A percentile compares a stretch with the other conserved stretches of the same genome.
Conservation (phyloP, 2,329 filamentous ascomycete species). For the Achaetomium macrosporum region DNA sequence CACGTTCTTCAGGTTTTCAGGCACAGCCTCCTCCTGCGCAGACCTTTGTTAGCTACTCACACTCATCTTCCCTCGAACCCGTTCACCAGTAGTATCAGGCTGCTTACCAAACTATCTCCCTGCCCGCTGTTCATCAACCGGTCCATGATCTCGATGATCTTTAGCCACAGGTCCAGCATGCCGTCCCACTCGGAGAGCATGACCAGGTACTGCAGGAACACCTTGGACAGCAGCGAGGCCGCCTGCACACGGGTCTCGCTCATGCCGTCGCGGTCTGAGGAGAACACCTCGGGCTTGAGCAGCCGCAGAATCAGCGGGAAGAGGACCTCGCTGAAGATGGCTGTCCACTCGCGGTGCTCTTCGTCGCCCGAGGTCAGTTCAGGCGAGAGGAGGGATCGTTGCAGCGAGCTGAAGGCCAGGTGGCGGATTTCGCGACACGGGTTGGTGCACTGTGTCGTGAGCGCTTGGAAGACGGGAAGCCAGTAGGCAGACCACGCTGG, state of each 20-base stretch:
- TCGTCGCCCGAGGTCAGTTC: conserved; percentile 53
- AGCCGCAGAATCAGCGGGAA: conserved; percentile 85
- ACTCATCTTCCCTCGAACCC: background rate
- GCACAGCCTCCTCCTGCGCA: conserved; percentile 82
- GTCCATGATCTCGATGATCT: conserved; percentile 91
- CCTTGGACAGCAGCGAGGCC: conserved; percentile 86
- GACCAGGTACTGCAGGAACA: conserved; percentile 90
- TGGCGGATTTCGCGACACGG: conserved; percentile 90
- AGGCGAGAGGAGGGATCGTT: conserved; percentile 77
- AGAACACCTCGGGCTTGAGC: conserved; percentile 90
- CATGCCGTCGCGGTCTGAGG: conserved; percentile 87
- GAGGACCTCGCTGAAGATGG: conserved; percentile 88
- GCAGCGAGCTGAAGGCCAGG: conserved; percentile 77
- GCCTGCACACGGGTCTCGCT: conserved; percentile 89
- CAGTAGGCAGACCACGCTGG: conserved; percentile 95
- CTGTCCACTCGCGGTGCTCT: conserved; percentile 78
- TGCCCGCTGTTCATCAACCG: conserved; percentile 93
- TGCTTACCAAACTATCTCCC: conserved; percentile 74
- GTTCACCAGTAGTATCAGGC: background rate
- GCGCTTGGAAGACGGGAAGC: conserved; percentile 85
- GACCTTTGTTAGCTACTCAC: background rate
- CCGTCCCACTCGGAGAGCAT: conserved; percentile 79
- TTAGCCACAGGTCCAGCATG: conserved; percentile 86
- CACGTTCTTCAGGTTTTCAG: conserved; percentile 93
- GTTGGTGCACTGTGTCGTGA: conserved; percentile 88